Conservation (phyloP, 2,329 filamentous ascomycete genomes). For the Cercospora sp. region DNA sequence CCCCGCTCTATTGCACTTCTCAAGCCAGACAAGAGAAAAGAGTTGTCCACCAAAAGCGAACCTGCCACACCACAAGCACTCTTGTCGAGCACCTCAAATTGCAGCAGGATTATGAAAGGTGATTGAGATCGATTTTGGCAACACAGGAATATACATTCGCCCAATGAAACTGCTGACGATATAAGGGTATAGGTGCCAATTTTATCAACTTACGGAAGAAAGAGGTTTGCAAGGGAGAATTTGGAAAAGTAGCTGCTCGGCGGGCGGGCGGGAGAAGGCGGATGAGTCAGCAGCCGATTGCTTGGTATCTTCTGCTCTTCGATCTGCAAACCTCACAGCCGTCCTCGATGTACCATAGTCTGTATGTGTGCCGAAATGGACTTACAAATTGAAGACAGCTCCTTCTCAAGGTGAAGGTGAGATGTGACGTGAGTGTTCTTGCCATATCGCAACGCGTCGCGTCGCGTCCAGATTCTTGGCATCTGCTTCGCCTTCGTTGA, state of each 20-base stretch:
- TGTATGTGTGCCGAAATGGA: background rate
- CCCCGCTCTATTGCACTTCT: background rate
- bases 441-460: background rate
- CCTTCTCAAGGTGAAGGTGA: background rate
- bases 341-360: background rate
- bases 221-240: background rate
- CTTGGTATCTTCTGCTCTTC: background rate
- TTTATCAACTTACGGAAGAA: background rate
- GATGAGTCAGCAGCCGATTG: background rate
- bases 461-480: background rate
- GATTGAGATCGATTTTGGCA: background rate
- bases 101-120: background rate
- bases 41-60: background rate
- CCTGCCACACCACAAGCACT: background rate
- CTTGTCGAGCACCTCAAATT: background rate
- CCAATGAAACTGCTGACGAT: background rate
- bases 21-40: background rate
- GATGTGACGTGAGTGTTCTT: background rate
- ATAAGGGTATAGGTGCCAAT: conserved; percentile 1
- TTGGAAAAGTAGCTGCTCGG: background rate
- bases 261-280: background rate
- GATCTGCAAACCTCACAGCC: background rate
- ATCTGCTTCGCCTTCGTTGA: background rate
- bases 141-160: background rate
- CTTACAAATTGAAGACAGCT: background rate